These are phyloP conservation scores for sunflower (Helianthus annuus) DNA, from an alignment of 129 eudicot genomes.

Conservation along the genomic window HanXRQr2.0-SUNRISE NC_035443.2:3695909-3696408, in stretches of 20 bases:
- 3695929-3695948: no score
- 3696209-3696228: constrained; percentile 37
- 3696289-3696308: constrained; percentile 44
- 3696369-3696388: constrained; percentile 32
- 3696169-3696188: constrained; percentile 73
- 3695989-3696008: no score
- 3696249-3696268: constrained; percentile 32
- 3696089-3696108: no score
- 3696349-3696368: constrained; percentile 30
- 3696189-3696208: constrained; percentile 42
- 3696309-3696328: constrained; percentile 40
- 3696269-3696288: constrained; percentile 43
- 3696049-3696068: no score
- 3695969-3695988: no score
- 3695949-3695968: no score
- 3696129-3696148: constrained; percentile 40
- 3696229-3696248: constrained; percentile 33
- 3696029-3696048: no score
- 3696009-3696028: no score
- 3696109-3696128: constrained; percentile 35
- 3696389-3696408: constrained; percentile 37
- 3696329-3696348: constrained; percentile 40
- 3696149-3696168: constrained; percentile 75
- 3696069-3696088: no score
- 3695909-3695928: no score